These are phyloP conservation scores for Nitzschia putrida DNA, from an alignment of 108 stramenopile species.

Conservation along the genomic window DNA sequence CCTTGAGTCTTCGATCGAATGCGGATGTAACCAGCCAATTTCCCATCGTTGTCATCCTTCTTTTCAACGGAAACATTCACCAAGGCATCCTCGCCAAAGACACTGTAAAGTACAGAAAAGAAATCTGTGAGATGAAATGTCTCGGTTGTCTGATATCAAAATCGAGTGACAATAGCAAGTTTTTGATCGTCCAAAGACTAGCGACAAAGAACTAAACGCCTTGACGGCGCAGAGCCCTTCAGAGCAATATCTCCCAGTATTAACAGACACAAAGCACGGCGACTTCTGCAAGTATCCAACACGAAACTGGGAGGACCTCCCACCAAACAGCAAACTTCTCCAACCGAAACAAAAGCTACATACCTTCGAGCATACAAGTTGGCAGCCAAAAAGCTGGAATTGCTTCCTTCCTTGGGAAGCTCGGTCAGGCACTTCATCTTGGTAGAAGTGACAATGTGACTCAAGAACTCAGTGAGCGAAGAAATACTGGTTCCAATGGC, in stretches of 20 bases:
- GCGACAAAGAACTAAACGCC: conserved; percentile 50
- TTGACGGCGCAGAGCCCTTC: conserved; percentile 64
- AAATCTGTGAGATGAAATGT: conserved; percentile 46
- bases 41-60: conserved; percentile 96
- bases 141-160: conserved; percentile 39
- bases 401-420: conserved; percentile 55
- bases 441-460: conserved; percentile 94
- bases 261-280: conserved; percentile 71
- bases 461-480: conserved; percentile 88
- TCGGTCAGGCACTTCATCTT: conserved; percentile 98
- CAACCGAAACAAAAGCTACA: conserved; percentile 20
- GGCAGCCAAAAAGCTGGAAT: conserved; percentile 94
- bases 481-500: conserved; percentile 89
- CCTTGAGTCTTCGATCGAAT: conserved; percentile 99
- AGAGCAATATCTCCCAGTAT: conserved; percentile 53
- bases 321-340: not conserved
- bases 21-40: conserved; percentile 96
- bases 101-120: conserved; percentile 49
- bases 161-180: conserved; percentile 7
- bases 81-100: conserved; percentile 98
- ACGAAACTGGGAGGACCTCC: conserved; percentile 68
- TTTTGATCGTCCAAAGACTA: conserved; percentile 31
- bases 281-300: conserved; percentile 69
- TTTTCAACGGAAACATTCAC: conserved; percentile 98
- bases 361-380: conserved; percentile 97